Evolutionary conservation across 805 yeast genomes (phyloP), one percentile per base, ranked within the genome.

Genomic region (Yueomyces sinensis): DNA sequence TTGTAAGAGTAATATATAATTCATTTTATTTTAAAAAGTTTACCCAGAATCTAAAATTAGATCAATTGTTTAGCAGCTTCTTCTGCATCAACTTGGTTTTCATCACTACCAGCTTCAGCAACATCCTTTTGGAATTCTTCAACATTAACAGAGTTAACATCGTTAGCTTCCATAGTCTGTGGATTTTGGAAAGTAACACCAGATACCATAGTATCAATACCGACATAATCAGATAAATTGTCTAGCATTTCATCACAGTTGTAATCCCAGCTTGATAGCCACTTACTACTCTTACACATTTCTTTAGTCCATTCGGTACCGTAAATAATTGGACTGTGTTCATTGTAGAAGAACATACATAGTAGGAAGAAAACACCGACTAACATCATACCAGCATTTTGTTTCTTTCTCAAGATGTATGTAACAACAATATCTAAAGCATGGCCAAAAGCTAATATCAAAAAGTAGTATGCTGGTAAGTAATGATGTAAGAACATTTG

Each of bases 401-500:
- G 69, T 41, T 61, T 67, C 30, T 53, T 59, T 17, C 57, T 54
- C 41, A 62, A 56, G 29, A 62, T 45, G 42, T 66, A 69, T 16
- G 56, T 47, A 27, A 63, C 66, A 23, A 71, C 40, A 37, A 73
- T 54, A 41, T 77, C 82, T 32, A 76, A 58, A 37, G 67, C 61
- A 43, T 79, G 86, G 17, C 82, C 81, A 36, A 83, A 62, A 3
- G 79, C 82, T 44, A 83, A 64, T 35, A 82, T 65, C 33, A 83
- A 91, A 59, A 93, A 91, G 62, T 84, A 91, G 35, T 83, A 70
- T 2, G 96, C 82, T 38, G 95, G 96, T 45, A 91, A 62, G 56
- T 89, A 89, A 58, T 87, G 95, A 56, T 86, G 95, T 50, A 87
- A 63, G 65, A 86, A 89, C 58, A 86, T 60, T 60, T 87, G 95